These are phyloP conservation scores for Jatropha multifida DNA, from an alignment of 441 rosid genomes.

Conservation along the genomic window DNA sequence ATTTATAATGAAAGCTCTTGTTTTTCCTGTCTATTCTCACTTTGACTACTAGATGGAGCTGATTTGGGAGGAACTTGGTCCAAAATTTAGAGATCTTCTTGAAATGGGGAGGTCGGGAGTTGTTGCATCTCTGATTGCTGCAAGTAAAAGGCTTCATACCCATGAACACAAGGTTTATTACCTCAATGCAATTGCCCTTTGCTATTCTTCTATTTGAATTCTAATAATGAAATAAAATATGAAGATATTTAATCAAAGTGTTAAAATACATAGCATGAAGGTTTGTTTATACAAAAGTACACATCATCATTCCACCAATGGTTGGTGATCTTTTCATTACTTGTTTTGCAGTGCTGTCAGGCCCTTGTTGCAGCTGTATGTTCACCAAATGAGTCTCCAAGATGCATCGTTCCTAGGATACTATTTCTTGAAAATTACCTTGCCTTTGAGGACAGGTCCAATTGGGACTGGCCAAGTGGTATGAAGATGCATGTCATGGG, in stretches of 20 bases:
- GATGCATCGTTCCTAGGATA: constrained; percentile 58
- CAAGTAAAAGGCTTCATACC: constrained; percentile 65
- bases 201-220: not conserved
- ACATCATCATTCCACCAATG: not conserved
- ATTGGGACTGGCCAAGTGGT: constrained; percentile 76
- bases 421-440: constrained; percentile 82
- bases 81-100: constrained; percentile 73
- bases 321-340: not conserved
- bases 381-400: constrained; percentile 52
- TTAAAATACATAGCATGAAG: not conserved
- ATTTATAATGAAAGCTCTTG: constrained; percentile 7
- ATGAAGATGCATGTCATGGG: constrained; percentile 77
- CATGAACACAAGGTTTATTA: constrained; percentile 63
- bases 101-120: constrained; percentile 90
- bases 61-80: constrained; percentile 81
- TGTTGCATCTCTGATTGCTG: constrained; percentile 74
- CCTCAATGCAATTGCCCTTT: constrained; percentile 6
- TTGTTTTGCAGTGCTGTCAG: constrained; percentile 68
- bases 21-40: not conserved
- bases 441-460: constrained; percentile 47
- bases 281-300: not conserved
- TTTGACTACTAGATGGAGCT: constrained; percentile 58
- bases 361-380: constrained; percentile 71
- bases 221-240: not conserved
- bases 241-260: not conserved